Conservation (phyloP, 78 protist genomes). For the Dictyostelium citrinum region DNA sequence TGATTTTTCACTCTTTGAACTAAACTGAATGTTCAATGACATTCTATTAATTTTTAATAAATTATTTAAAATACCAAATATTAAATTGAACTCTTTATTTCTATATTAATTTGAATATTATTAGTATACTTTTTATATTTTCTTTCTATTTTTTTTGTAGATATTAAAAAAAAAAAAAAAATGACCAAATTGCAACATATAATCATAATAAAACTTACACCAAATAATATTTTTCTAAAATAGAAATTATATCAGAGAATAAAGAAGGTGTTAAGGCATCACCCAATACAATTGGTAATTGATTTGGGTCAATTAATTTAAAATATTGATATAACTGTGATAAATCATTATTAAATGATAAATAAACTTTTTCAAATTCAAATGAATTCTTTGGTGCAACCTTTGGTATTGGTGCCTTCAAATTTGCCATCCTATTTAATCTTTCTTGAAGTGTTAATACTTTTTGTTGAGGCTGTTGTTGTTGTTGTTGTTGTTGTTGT, state of each 20-base stretch:
- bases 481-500: no score
- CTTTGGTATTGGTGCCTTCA: slow-evolving; percentile 57
- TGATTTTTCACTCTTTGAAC: neutral
- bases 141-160: neutral
- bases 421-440: slow-evolving; percentile 26
- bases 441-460: slow-evolving; percentile 55
- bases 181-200: neutral
- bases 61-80: slow-evolving; percentile 1
- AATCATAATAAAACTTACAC: neutral
- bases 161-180: neutral
- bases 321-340: slow-evolving; percentile 35
- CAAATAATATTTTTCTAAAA: slow-evolving; percentile 26
- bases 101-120: neutral
- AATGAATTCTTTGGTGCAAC: slow-evolving; percentile 60
- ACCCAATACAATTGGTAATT: slow-evolving; percentile 11
- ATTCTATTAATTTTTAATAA: slow-evolving; percentile 30
- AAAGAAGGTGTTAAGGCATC: slow-evolving; percentile 53
- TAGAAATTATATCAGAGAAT: slow-evolving; percentile 7
- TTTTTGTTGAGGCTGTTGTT: neutral
- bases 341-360: slow-evolving; percentile 4
- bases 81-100: slow-evolving; percentile 27
- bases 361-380: slow-evolving; percentile 59
- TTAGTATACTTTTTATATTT: neutral
- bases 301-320: slow-evolving; percentile 52
- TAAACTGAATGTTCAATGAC: slow-evolving; percentile 13